These are phyloP conservation scores for Naegleria gruberi DNA, from an alignment of 208 protist species.

Conservation along the genomic window DNA sequence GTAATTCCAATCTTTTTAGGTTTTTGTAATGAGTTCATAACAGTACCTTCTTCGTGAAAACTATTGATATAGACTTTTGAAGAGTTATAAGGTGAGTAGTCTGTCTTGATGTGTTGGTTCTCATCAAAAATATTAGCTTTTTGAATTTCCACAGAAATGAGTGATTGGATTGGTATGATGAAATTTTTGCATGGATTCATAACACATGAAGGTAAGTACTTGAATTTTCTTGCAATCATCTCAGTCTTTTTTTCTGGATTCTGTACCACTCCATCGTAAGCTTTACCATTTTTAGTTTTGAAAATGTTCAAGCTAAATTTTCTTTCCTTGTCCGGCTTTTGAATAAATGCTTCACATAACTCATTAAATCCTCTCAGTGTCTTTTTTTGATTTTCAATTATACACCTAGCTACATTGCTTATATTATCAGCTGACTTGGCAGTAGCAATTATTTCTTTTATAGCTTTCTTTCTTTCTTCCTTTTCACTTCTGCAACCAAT, in stretches of 20 bases:
- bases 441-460: background rate
- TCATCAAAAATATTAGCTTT: background rate
- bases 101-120: background rate
- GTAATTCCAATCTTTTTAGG: constrained; percentile 76
- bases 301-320: background rate
- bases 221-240: background rate
- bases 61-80: constrained; percentile 38
- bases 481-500: constrained; percentile 57
- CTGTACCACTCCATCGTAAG: background rate
- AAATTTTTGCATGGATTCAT: constrained; percentile 29
- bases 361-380: constrained; percentile 43
- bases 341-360: constrained; percentile 32
- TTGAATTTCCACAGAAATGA: background rate
- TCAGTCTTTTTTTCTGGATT: background rate
- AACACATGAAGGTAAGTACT: constrained; percentile 29
- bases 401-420: constrained; percentile 45
- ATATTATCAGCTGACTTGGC: constrained; percentile 35
- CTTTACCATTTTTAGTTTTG: background rate
- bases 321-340: background rate
- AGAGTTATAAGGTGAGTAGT: background rate
- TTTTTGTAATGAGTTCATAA: constrained; percentile 78
- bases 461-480: constrained; percentile 28
- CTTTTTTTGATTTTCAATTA: constrained; percentile 42
- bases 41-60: constrained; percentile 57
- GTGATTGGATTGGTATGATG: constrained; percentile 10